These are phyloP conservation scores for Odontarrhena argentea DNA, from an alignment of 345 rosid genomes.

Conservation along the genomic window DNA sequence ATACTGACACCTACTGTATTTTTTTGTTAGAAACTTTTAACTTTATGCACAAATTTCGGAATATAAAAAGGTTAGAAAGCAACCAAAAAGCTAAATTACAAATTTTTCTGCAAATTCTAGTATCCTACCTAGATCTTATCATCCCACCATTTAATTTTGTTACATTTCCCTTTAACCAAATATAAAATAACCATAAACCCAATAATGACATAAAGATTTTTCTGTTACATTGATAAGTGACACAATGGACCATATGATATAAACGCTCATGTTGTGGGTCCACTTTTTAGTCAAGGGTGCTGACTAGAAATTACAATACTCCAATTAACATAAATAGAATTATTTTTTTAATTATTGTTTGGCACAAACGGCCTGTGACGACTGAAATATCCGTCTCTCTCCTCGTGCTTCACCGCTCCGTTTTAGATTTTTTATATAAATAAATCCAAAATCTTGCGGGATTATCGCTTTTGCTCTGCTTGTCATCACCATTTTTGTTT, in stretches of 20 bases:
- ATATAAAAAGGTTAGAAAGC: conserved; percentile 29
- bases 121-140: conserved; percentile 34
- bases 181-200: not conserved
- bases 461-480: conserved; percentile 9
- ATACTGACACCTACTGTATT: conserved; percentile 23
- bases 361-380: conserved; percentile 36
- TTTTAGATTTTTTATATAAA: not conserved
- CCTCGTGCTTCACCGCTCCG: conserved; percentile 44
- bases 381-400: conserved; percentile 16
- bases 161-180: not conserved
- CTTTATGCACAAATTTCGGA: conserved; percentile 1
- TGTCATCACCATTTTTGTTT: conserved; percentile 29
- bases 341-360: not conserved
- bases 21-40: conserved; percentile 22
- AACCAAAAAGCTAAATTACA: conserved; percentile 36
- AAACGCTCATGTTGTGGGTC: conserved; percentile 36
- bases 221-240: conserved; percentile 17
- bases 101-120: conserved; percentile 29
- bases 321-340: not conserved
- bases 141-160: not conserved
- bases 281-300: conserved; percentile 21
- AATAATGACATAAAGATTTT: not conserved
- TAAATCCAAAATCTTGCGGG: conserved; percentile 8
- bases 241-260: conserved; percentile 39
- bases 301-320: conserved; percentile 3